Percentiles rank a stretch among this genome's conserved stretches.
Conservation (phyloP, 1,139 yeast species). For the Pichia sp. region DNA sequence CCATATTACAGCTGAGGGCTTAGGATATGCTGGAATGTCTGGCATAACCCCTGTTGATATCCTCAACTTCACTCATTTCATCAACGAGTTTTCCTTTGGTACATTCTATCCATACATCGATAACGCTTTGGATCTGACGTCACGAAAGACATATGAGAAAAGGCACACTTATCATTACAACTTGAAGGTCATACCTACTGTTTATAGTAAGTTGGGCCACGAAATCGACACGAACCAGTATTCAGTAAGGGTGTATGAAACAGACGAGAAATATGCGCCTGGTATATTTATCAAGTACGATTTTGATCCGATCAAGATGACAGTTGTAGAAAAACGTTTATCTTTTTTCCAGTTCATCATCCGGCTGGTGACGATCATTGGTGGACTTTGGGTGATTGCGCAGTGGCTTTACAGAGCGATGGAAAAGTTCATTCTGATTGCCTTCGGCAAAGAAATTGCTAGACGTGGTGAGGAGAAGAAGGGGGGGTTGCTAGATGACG, state of each 20-base stretch:
- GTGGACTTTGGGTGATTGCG: conserved; percentile 62
- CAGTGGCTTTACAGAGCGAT: conserved; percentile 38
- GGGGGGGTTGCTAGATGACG: conserved; percentile 28
- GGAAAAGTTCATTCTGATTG: conserved; percentile 43
- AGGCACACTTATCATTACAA: conserved; percentile 54
- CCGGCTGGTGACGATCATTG: conserved; percentile 73
- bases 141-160: conserved; percentile 45
- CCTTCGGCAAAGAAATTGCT: conserved; percentile 50
- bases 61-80: conserved; percentile 77
- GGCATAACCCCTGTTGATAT: conserved; percentile 44
- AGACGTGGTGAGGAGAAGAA: conserved; percentile 54
- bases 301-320: conserved; percentile 79
- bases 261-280: conserved; percentile 45
- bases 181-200: conserved; percentile 80
- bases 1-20: conserved; percentile 75
- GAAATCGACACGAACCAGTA: conserved; percentile 81
- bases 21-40: conserved; percentile 49
- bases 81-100: conserved; percentile 88
- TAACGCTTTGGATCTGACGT: conserved; percentile 81
- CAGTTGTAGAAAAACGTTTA: conserved; percentile 65
- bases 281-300: conserved; percentile 83
- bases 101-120: conserved; percentile 80
- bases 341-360: conserved; percentile 76
- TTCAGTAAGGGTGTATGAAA: conserved; percentile 57
- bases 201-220: conserved; percentile 67